Base-by-base conservation (phyloP, 2,329 filamentous ascomycete genomes). In the Raffaelea ambrosiae region DNA sequence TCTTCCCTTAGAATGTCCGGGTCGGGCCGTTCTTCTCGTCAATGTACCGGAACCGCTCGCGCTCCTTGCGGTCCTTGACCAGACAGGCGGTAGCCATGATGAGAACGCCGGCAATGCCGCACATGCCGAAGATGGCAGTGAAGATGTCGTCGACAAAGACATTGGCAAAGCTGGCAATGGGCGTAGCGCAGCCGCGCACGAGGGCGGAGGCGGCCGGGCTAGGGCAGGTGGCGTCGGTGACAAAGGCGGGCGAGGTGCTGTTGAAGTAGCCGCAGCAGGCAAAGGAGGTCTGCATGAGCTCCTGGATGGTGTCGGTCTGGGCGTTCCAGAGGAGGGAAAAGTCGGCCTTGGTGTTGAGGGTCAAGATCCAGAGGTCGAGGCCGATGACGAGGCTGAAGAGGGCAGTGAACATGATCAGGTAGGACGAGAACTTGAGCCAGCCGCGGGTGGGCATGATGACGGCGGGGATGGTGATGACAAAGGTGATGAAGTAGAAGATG, bases 181-280 rank as follows among this genome's bases (percentile, higher is more conserved):
- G 74, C 2, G 74, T 71, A 16, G 84, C 75, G 61, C 87, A 93
- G 9, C 86, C 85, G 48, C 75, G 73, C 60, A 83, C 76, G 33
- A 86, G 72, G 14, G 83, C 81, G 2, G 87, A 86, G 35, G 82
- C 76, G 3, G 84, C 78, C 7, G 84, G 78, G 59, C 81, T 86
- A 10, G 79, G 74, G 63, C 87, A 93, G 2, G 74, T 78, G 5
- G 63, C 54, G 57, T 90, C 83, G 48, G 77, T 79, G 53, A 88
- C 72, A 61, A 90, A 91, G 45, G 82, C 79, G 11, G 84, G 84
- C 13, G 78, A 74, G 4, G 81, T 84, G 63, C 76, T 79, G 67
- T 89, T 88, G 56, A 77, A 67, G 67, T 87, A 93, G 52, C 87
- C 87, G 58, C 87, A 93, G 77, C 87, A 93, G 57, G 79, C 63